Base-by-base conservation (phyloP, 2,329 filamentous ascomycete genomes). In the Chalaropsis thielavioides region DNA sequence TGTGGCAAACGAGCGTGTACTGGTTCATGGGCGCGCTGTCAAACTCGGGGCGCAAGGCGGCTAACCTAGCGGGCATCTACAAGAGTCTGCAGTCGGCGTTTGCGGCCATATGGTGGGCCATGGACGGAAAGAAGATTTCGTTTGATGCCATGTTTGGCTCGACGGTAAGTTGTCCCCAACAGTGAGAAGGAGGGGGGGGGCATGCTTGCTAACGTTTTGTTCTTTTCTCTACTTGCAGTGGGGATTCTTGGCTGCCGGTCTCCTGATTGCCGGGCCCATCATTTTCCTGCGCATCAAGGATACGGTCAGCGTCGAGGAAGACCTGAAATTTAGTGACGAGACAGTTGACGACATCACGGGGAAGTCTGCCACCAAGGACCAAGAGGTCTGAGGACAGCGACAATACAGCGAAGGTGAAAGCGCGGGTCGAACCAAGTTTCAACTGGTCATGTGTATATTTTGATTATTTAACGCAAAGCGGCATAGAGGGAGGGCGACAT, bases 1-100 rank as follows among this genome's bases (percentile, higher is more conserved):
- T 86, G 64, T 96, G 90, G 87, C 92, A 97, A 78, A 92, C 90
- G 0, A 85, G 80, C 71, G 86, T 92, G 61, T 96, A 97, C 80
- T 96, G 92, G 92, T 90, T 84, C 72, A 96, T 97, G 88, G 92
- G 92, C 62, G 84, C 92, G 7, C 80, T 96, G 54, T 92, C 89
- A 72, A 97, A 97, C 82, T 95, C 92, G 68, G 85, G 89, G 67
- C 90, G 92, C 74, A 92, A 91, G 75, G 83, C 92, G 35, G 92
- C 92, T 77, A 96, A 96, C 79, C 88, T 92, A 72, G 88, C 90
- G 51, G 92, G 89, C 68, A 92, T 89, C 79, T 94, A 94, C 82
- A 94, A 94, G 69, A 72, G 77, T 62, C 88, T 95, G 69, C 90
- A 95, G 75, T 92, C 89, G n/a, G 89, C 89, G 19, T 90, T 90